Percentiles rank a stretch among this genome's conserved stretches.
These are phyloP conservation scores for Fistulinella prunicolor DNA, from an alignment of 768 basidiomycete species.

Conservation along the genomic window DNA sequence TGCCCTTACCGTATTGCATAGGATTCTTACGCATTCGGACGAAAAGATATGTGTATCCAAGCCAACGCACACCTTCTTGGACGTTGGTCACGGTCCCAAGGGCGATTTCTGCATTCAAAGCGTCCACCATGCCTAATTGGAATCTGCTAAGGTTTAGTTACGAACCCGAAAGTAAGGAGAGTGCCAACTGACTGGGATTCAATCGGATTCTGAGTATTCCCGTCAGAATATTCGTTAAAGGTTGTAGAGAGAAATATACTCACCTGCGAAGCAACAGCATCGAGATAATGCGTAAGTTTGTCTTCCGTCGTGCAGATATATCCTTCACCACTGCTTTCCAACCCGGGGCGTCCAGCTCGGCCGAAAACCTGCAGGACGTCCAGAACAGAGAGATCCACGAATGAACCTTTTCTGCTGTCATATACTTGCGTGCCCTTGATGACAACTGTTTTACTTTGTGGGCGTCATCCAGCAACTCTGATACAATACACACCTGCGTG, in stretches of 20 bases:
- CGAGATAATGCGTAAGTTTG: conserved; percentile 86
- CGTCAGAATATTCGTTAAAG: background rate
- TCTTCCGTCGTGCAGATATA: conserved; percentile 96
- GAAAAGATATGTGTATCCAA: conserved; percentile 95
- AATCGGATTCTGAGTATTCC: conserved; percentile 70
- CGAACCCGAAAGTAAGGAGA: background rate
- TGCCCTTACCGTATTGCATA: conserved; percentile 65
- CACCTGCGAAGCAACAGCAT: conserved; percentile 85
- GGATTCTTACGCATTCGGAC: conserved; percentile 95
- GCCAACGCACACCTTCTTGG: conserved; percentile 86
- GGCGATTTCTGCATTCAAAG: conserved; percentile 93
- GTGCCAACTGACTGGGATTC: conserved; percentile 76
- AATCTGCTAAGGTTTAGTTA: conserved; percentile 49
- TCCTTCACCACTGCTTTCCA: conserved; percentile 92
- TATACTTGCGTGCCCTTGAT: conserved; percentile 99
- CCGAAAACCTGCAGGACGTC: conserved; percentile 98
- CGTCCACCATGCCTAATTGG: conserved; percentile 77
- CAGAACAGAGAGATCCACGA: conserved; percentile 88
- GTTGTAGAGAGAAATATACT: conserved; percentile 12
- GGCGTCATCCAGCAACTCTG: conserved; percentile 3
- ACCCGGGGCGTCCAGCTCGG: conserved; percentile 84
- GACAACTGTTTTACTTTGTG: conserved; percentile 51
- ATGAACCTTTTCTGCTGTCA: conserved; percentile 84
- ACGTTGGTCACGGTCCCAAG: conserved; percentile 90
- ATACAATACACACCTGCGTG: conserved; percentile 69